Conservation (phyloP, 441 rosid genomes). For the Raphanus hybrid region DNA sequence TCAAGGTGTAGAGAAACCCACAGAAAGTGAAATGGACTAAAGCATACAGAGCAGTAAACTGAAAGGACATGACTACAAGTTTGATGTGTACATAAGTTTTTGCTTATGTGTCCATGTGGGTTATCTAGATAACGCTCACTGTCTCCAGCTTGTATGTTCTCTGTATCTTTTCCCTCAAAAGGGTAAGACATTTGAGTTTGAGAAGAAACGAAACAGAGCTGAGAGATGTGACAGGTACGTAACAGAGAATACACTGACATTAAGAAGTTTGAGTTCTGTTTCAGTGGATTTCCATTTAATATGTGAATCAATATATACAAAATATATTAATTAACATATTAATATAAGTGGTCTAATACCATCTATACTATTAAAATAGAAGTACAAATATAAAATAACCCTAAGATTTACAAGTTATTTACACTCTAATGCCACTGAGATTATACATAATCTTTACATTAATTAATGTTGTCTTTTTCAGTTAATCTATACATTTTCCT, state of each 20-base stretch:
- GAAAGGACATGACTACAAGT: slow-evolving; percentile 86
- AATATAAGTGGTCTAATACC: too few species aligned
- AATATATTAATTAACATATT: too few species aligned
- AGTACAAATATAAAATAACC: too few species aligned
- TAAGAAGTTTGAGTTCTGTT: too few species aligned
- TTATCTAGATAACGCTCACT: slow-evolving; percentile 1
- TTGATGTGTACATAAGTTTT: background rate
- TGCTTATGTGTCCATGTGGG: background rate
- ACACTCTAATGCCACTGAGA: too few species aligned
- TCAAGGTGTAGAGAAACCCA: slow-evolving; percentile 95
- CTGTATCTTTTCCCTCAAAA: slow-evolving; percentile 24
- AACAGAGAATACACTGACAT: slow-evolving; percentile 40
- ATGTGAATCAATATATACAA: too few species aligned
- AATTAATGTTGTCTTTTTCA: too few species aligned
- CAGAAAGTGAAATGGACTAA: slow-evolving; percentile 95
- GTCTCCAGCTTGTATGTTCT: slow-evolving; percentile 5
- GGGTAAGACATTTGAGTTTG: slow-evolving; percentile 93
- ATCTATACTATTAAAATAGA: too few species aligned
- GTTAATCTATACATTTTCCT: too few species aligned
- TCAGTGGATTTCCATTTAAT: too few species aligned
- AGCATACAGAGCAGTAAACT: slow-evolving; percentile 79
- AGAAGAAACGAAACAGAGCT: slow-evolving; percentile 68
- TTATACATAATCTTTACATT: too few species aligned
- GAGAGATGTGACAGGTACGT: slow-evolving; percentile 87
- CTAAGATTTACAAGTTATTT: too few species aligned